Evolutionary conservation across 768 basidiomycete genomes (phyloP).

Genomic region (Leccinum incarnatum): DNA sequence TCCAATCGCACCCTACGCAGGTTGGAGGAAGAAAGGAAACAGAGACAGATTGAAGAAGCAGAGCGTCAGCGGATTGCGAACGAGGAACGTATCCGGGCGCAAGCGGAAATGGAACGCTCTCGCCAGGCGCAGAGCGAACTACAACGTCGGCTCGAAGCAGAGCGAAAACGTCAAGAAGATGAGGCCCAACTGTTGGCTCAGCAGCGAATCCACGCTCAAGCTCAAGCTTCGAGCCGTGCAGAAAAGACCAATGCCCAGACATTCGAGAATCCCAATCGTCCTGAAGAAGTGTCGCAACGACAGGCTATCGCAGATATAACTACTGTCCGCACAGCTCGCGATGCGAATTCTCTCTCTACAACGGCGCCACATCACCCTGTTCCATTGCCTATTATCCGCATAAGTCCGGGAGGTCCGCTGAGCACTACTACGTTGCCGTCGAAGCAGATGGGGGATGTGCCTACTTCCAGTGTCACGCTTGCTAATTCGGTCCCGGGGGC

Average conservation of each 20-base stretch:
- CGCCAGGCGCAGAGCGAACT: slow-evolving; percentile 4
- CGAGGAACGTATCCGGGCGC: slow-evolving; percentile 13
- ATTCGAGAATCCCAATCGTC: not conserved
- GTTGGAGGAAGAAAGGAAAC: slow-evolving; percentile 25
- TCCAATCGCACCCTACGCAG: slow-evolving; percentile 14
- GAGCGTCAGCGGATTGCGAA: slow-evolving; percentile 15
- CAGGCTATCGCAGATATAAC: slow-evolving; percentile 28
- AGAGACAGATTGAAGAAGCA: slow-evolving; percentile 16
- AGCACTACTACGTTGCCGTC: not conserved
- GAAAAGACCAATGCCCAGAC: not conserved
- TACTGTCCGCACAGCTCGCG: slow-evolving; percentile 24
- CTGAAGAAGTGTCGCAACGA: slow-evolving; percentile 4
- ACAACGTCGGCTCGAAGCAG: slow-evolving; percentile 4
- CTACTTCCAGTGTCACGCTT: slow-evolving; percentile 21
- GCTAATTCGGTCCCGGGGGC: slow-evolving; percentile 1
- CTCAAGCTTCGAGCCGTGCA: not conserved
- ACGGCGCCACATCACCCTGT: not conserved
- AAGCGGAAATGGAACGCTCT: slow-evolving; percentile 12
- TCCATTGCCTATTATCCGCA: slow-evolving; percentile 1
- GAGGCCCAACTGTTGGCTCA: slow-evolving; percentile 9
- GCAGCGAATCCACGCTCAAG: slow-evolving; percentile 10
- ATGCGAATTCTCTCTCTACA: not conserved
- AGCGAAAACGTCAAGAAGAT: slow-evolving; percentile 10
- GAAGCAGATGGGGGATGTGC: slow-evolving; percentile 4
- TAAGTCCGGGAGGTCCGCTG: not conserved